Conservation (phyloP, 2,329 filamentous ascomycete species). For the Pezicula neosporulosa region DNA sequence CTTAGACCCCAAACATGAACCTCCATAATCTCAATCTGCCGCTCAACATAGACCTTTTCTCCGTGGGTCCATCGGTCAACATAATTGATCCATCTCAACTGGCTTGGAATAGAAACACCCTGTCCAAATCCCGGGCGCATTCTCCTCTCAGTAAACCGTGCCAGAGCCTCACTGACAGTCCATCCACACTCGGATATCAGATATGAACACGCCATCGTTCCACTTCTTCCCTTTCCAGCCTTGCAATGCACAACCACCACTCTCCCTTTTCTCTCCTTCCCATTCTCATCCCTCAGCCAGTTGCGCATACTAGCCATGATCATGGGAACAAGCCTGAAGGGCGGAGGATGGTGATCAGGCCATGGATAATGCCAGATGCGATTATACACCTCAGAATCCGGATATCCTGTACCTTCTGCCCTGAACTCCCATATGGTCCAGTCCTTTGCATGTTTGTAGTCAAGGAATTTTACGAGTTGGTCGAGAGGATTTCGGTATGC, state of each 20-base stretch:
- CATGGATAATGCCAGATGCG: conserved; percentile 90
- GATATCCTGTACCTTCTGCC: conserved; percentile 93
- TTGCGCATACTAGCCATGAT: conserved; percentile 92
- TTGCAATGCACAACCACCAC: conserved; percentile 96
- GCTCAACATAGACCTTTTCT: conserved; percentile 77
- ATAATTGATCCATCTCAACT: conserved; percentile 83
- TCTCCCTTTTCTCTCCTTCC: conserved; percentile 35
- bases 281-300: conserved; percentile 57
- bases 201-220: conserved; percentile 84
- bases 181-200: conserved; percentile 83
- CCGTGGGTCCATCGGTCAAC: conserved; percentile 79
- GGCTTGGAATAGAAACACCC: conserved; percentile 90
- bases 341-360: conserved; percentile 95
- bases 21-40: conserved; percentile 80
- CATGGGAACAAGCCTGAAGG: conserved; percentile 82
- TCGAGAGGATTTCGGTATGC: conserved; percentile 94
- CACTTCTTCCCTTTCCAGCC: conserved; percentile 90
- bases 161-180: conserved; percentile 59
- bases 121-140: conserved; percentile 89
- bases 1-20: conserved; percentile 86
- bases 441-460: conserved; percentile 74
- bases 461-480: conserved; percentile 81
- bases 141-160: conserved; percentile 72
- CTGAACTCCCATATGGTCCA: conserved; percentile 99
- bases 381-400: conserved; percentile 81